Conservation (phyloP, 139 green algal species). For the Zygnema cylindricum region DNA sequence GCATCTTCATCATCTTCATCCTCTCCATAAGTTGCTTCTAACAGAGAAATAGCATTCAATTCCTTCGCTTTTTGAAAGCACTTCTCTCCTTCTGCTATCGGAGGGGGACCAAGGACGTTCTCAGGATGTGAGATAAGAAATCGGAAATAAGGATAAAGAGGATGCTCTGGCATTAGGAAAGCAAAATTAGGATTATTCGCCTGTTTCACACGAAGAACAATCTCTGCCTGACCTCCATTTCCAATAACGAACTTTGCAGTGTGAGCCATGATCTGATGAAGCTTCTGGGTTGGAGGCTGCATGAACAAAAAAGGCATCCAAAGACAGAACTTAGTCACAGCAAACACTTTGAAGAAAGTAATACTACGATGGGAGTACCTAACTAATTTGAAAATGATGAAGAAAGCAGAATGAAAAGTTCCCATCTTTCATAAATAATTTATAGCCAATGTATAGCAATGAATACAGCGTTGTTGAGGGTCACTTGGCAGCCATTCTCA, state of each 20-base stretch:
- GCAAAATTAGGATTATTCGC: slow-evolving; percentile 32
- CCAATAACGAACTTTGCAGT: slow-evolving; percentile 38
- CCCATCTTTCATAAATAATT: no score
- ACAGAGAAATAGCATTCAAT: slow-evolving; percentile 40
- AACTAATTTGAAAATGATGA: no score
- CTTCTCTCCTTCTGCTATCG: background rate
- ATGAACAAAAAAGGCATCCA: background rate
- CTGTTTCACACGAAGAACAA: slow-evolving; percentile 56
- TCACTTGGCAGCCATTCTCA: no score
- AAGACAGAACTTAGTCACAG: background rate
- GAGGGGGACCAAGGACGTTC: background rate
- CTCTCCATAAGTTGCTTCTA: slow-evolving; percentile 52
- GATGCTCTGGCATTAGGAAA: slow-evolving; percentile 53
- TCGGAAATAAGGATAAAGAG: slow-evolving; percentile 53
- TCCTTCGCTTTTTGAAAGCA: background rate
- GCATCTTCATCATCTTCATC: slow-evolving; percentile 40
- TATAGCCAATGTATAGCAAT: no score
- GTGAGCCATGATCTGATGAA: slow-evolving; percentile 50
- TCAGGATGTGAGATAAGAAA: slow-evolving; percentile 32
- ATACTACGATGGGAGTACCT: slow-evolving; percentile 3
- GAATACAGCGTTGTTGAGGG: no score
- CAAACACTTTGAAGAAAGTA: background rate
- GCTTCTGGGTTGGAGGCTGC: slow-evolving; percentile 53
- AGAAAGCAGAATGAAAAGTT: no score
- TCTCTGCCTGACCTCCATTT: slow-evolving; percentile 43